Conservation (phyloP, 352 stramenopile species). For the Phytopythium kandeliae region DNA sequence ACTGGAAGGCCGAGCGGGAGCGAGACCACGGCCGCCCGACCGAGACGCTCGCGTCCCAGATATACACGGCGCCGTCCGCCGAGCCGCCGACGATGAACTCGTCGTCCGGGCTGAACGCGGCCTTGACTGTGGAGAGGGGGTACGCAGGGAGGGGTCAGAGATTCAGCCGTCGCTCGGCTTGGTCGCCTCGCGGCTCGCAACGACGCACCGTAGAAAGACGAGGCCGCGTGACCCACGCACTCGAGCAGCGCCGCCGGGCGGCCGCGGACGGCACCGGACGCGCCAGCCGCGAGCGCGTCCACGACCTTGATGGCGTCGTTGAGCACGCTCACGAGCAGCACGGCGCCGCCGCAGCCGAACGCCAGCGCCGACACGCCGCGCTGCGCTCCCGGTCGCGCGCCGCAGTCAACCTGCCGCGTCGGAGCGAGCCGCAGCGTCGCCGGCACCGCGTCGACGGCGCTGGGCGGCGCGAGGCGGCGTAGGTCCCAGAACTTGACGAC, state of each 20-base stretch:
- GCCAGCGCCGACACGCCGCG: conserved; percentile 56
- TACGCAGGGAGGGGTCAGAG: not conserved
- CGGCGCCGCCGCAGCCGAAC: conserved; percentile 21
- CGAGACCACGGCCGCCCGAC: not conserved
- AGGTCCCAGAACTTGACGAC: conserved; percentile 73
- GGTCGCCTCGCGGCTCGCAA: too few species aligned
- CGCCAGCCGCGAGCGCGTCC: conserved; percentile 19
- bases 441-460: not conserved
- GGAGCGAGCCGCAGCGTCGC: conserved; percentile 5
- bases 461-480: conserved; percentile 20
- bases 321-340: conserved; percentile 57
- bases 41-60: conserved; percentile 37
- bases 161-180: not conserved
- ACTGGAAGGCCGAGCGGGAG: not conserved
- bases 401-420: conserved; percentile 36
- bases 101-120: conserved; percentile 50
- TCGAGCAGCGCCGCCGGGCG: conserved; percentile 15
- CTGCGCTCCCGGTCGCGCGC: conserved; percentile 19
- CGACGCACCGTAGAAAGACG: conserved; percentile 51
- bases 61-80: conserved; percentile 41
- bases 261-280: conserved; percentile 1
- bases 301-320: conserved; percentile 54
- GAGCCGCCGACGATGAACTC: conserved; percentile 58
- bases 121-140: conserved; percentile 22
- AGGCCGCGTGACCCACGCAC: conserved; percentile 41